Evolutionary conservation across 2,329 filamentous ascomycete species (phyloP).

Genomic region (Cytospora schulzeri): DNA sequence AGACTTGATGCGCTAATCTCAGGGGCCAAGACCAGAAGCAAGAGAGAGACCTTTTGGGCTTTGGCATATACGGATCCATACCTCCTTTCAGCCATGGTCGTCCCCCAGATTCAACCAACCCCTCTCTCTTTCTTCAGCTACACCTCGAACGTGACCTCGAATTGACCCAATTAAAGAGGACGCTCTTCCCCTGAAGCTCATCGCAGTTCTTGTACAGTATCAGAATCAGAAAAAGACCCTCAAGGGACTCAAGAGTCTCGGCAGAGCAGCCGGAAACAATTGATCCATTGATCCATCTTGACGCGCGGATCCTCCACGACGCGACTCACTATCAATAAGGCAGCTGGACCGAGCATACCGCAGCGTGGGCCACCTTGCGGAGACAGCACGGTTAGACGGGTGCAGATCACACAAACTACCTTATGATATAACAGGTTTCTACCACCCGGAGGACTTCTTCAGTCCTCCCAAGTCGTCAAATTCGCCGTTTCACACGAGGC

Average conservation of each 20-base stretch:
- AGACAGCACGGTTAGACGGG: constrained; percentile 11
- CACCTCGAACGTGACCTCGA: constrained; percentile 1
- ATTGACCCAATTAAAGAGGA: constrained; percentile 12
- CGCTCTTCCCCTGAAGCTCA: background rate
- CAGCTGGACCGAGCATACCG: constrained; percentile 17
- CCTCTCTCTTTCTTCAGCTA: constrained; percentile 4
- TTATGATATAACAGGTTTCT: constrained; percentile 24
- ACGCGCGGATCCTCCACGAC: constrained; percentile 12
- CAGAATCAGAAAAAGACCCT: background rate
- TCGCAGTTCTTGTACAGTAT: background rate
- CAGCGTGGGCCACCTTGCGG: constrained; percentile 25
- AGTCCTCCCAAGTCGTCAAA: background rate
- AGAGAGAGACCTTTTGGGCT: background rate
- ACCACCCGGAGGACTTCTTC: background rate
- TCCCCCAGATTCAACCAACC: constrained; percentile 5
- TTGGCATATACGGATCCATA: background rate
- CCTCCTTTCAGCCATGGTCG: background rate
- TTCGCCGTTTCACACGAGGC: constrained; percentile 4
- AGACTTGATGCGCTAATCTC: constrained; percentile 25
- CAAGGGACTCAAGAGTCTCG: background rate
- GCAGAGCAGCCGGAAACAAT: background rate
- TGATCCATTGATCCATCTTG: background rate
- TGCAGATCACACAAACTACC: constrained; percentile 1
- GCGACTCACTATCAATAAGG: constrained; percentile 19
- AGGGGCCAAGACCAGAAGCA: constrained; percentile 22